Evolutionary conservation across 495 filamentous ascomycete genomes (phyloP), one percentile per base, ranked within the genome.

Genomic region (Trichoderma reesei): DNA sequence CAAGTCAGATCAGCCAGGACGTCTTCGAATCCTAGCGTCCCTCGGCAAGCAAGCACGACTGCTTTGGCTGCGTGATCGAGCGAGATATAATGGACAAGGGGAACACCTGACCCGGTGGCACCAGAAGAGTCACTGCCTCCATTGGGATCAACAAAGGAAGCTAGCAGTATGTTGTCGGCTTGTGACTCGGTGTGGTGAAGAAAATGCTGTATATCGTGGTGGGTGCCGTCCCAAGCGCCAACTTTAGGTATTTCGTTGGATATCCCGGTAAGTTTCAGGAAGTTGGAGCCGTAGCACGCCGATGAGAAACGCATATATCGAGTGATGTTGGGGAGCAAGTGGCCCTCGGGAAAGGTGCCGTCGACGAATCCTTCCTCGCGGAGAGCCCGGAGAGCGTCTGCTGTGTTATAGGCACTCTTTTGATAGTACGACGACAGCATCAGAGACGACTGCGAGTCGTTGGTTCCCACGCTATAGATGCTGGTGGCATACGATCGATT

Each of bases 1-100:
- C 89, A 92, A 41, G 87, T 88, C 82, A 91, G 85, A 67, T 92
- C 89, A 11, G 88, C 89, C 16, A 92, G 79, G 13, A 91, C 83
- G 67, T 92, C 89, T 68, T 92, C 88, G 66, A 92, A 90, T 0
- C 89, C 89, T 61, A 91, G 80, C 0, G 89, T 92, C 0, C 89
- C 89, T 13, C 89, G 81, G 34, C 90, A 88, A 5, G 88, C 87
- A 9, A 92, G 78, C 0, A 92, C 88, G 8, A 92, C 81, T 0
- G 89, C 89, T 70, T 86, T 88, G 10, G 88, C 89, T 46, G 88
- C 87, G 68, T 91, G 88, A 68, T 92, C 89, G 2, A 92, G 74
- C 16, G 83, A 87, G 41, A 92, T 83, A 68, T 89, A 92, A 69
- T 92, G 89, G 6, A 92, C 87, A 11, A 92, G 79, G 13, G 89